Evolutionary conservation across 169 alveolate species (phyloP).

Genomic region (Babesia gibsoni): DNA sequence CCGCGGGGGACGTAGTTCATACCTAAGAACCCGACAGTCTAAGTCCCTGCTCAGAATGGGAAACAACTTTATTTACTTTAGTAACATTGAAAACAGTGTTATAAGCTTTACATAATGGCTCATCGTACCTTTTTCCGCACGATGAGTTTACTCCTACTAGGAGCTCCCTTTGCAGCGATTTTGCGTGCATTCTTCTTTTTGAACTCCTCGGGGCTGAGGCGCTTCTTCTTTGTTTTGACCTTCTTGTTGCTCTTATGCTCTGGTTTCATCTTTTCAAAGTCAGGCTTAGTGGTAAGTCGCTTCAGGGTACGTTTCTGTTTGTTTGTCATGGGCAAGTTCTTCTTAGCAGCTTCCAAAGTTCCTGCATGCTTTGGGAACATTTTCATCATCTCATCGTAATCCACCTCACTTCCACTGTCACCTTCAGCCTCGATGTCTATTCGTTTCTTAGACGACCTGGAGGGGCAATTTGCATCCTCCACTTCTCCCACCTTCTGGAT

Average conservation of each 20-base stretch:
- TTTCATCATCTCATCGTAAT: slow-evolving; percentile 50
- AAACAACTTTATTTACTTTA: no score
- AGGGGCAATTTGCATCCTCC: slow-evolving; percentile 23
- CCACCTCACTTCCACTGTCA: neutral
- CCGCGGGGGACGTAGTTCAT: no score
- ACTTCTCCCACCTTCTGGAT: slow-evolving; percentile 62
- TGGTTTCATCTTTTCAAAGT: slow-evolving; percentile 1
- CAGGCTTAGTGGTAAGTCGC: slow-evolving; percentile 41
- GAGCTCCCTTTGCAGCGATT: slow-evolving; percentile 58
- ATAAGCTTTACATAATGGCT: no score
- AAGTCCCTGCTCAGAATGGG: no score
- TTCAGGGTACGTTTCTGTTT: slow-evolving; percentile 58
- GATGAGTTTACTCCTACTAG: slow-evolving; percentile 49
- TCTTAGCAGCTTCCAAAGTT: slow-evolving; percentile 47
- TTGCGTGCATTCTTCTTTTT: slow-evolving; percentile 42
- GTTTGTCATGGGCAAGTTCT: slow-evolving; percentile 39
- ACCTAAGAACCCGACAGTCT: no score
- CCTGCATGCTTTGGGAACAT: slow-evolving; percentile 65
- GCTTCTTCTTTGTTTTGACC: slow-evolving; percentile 12
- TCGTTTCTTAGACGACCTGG: slow-evolving; percentile 16
- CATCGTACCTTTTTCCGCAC: slow-evolving; percentile 35
- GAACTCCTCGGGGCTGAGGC: slow-evolving; percentile 39
- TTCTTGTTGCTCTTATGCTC: neutral
- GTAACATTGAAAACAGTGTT: no score
- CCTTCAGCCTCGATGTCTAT: neutral